These are phyloP conservation scores for Lachnellula suecica DNA, from an alignment of 2,329 filamentous ascomycete genomes.

Conservation along the genomic window DNA sequence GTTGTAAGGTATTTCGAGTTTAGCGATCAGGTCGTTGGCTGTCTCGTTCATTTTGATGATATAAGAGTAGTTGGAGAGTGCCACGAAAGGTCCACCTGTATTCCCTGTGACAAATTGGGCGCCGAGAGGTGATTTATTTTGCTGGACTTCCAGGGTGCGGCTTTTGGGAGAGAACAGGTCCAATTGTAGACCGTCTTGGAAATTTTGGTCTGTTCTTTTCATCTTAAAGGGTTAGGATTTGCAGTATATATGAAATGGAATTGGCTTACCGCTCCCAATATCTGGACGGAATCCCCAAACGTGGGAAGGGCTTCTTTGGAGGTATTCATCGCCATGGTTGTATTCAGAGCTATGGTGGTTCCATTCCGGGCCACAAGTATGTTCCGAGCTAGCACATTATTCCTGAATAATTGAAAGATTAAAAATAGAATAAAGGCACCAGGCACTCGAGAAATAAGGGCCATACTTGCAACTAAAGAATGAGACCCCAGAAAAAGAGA, in stretches of 20 bases:
- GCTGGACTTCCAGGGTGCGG: slow-evolving; percentile 31
- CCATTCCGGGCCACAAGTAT: too few species aligned
- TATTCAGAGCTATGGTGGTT: too few species aligned
- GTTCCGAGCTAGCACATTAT: too few species aligned
- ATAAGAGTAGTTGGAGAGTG: slow-evolving; percentile 33
- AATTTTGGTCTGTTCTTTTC: slow-evolving; percentile 32
- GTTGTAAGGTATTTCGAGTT: slow-evolving; percentile 34
- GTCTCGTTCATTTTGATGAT: slow-evolving; percentile 33
- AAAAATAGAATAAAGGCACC: too few species aligned
- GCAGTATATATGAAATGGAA: too few species aligned
- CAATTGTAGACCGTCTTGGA: slow-evolving; percentile 33
- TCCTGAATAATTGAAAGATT: too few species aligned
- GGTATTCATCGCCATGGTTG: too few species aligned
- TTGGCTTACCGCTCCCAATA: slow-evolving; percentile 17
- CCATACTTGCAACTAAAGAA: too few species aligned
- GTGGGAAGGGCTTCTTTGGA: slow-evolving; percentile 10
- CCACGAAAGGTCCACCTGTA: slow-evolving; percentile 31
- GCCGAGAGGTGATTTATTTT: slow-evolving; percentile 31
- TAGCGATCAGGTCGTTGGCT: slow-evolving; percentile 35
- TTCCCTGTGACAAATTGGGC: slow-evolving; percentile 32
- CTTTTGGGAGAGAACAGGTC: slow-evolving; percentile 35
- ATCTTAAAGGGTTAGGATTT: too few species aligned
- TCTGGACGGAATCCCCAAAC: slow-evolving; percentile 17
- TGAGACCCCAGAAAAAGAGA: too few species aligned
- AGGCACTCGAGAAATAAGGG: too few species aligned